Conservation (phyloP, 2,329 filamentous ascomycete genomes). For the Aureobasidium sp. region DNA sequence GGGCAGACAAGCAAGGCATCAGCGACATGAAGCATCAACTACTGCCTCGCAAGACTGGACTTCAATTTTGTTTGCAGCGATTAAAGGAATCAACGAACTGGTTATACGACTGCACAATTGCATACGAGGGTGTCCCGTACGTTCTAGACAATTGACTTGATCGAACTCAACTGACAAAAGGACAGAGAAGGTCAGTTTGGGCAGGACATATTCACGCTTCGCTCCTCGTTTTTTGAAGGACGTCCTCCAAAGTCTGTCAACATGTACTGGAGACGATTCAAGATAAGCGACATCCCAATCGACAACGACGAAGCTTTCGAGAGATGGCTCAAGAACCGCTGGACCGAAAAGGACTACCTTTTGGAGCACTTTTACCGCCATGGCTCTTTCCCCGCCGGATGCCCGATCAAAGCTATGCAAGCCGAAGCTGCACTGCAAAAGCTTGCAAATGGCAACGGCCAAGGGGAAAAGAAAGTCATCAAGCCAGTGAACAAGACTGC, state of each 20-base stretch:
- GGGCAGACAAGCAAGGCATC: conserved; percentile 66
- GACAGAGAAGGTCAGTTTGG: conserved; percentile 55
- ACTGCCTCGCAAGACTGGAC: conserved; percentile 69
- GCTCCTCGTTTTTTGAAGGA: conserved; percentile 76
- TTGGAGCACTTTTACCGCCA: conserved; percentile 68
- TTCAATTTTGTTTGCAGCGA: conserved; percentile 69
- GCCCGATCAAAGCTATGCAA: conserved; percentile 31
- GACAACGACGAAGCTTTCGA: conserved; percentile 65
- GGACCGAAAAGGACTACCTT: conserved; percentile 81
- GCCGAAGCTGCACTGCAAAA: conserved; percentile 29
- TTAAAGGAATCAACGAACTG: conserved; percentile 66
- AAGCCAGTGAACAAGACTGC: conserved; percentile 25
- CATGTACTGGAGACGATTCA: conserved; percentile 86
- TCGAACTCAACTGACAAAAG: not conserved
- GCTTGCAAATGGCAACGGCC: conserved; percentile 29
- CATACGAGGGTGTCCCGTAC: conserved; percentile 85
- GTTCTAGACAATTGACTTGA: conserved; percentile 15
- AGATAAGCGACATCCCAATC: conserved; percentile 71
- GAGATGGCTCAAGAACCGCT: conserved; percentile 69
- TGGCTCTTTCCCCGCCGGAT: conserved; percentile 70
- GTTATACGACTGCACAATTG: conserved; percentile 84
- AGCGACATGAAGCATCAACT: conserved; percentile 62
- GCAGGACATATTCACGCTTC: conserved; percentile 76
- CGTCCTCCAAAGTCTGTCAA: conserved; percentile 85
- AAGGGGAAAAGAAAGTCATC: conserved; percentile 18